A percentile compares a stretch with the other conserved stretches of the same genome.
These are phyloP conservation scores for Lentinus polychrous DNA, from an alignment of 1,284 basidiomycete genomes.

Conservation along the genomic window DNA sequence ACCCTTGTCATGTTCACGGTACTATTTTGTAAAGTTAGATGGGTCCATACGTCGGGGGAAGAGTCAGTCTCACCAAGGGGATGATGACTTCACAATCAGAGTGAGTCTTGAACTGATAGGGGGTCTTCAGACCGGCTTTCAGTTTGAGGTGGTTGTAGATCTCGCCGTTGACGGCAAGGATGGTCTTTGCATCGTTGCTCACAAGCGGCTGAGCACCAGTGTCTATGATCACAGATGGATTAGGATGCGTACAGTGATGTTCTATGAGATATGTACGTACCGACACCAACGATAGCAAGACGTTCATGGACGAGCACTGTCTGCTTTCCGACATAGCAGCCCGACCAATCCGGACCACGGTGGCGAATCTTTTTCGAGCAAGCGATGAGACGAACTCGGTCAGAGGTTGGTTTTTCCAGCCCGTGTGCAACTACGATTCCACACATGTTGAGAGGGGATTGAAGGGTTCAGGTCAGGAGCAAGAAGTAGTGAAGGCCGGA, in stretches of 20 bases:
- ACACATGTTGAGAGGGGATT: constrained; percentile 53
- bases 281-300: constrained; percentile 96
- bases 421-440: constrained; percentile 85
- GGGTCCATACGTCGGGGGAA: not conserved
- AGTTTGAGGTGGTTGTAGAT: constrained; percentile 97
- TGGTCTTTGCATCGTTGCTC: constrained; percentile 80
- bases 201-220: constrained; percentile 95
- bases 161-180: constrained; percentile 96
- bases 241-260: no score
- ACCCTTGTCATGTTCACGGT: constrained; percentile 74
- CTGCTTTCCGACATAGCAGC: constrained; percentile 81
- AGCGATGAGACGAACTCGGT: constrained; percentile 73
- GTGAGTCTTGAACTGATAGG: constrained; percentile 90
- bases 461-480: not conserved
- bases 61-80: constrained; percentile 59
- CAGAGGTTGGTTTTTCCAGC: constrained; percentile 61
- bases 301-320: constrained; percentile 85
- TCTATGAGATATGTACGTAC: no score
- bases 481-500: constrained; percentile 3
- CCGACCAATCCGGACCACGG: constrained; percentile 95
- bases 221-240: constrained; percentile 45
- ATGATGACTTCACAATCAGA: constrained; percentile 99
- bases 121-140: constrained; percentile 57
- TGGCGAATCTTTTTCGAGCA: constrained; percentile 87
- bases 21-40: constrained; percentile 40